Evolutionary conservation across 1,284 basidiomycete genomes (phyloP), one percentile per base, ranked within the genome.

Genomic region (Sphaerobolus stellatus): DNA sequence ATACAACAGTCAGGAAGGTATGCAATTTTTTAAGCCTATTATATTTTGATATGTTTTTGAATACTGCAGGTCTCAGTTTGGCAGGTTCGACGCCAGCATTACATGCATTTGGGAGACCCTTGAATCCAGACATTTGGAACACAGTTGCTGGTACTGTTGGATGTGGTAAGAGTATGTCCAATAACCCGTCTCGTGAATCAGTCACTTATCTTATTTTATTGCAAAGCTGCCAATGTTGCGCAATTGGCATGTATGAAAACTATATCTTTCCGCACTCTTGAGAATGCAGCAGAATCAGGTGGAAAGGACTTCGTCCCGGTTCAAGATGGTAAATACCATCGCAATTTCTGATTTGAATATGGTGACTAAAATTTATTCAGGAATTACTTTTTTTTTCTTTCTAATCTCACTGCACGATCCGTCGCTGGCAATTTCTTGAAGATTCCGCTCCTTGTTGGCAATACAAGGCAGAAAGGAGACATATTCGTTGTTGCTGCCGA

Each of bases 161-260:
- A 18, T 45, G 43, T 22, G 43, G 43, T 20, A 45, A 16, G 14
- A 5, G 43, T 45, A 45, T 20, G 43, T 24, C 25, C 18, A 20
- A 3, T 20, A 4, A 7, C 9, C 18, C 3, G 18, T 11, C 14
- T 44, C 11, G 9, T 18, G 25, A 13, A 16, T 13, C n/a, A 27
- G 5, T 6, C 9, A 45, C 25, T 27, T 5, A 45, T 27, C 25
- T 25, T 5, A 5, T 16, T 20, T 3, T 45, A 27, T 18, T 18
- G 11, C n/a, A 34, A 11, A 34, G 43, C 18, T 24, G 43, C 43
- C 18, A 45, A 18, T 16, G 11, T 24, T 20, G 43, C 18, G n/a
- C 43, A 45, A 45, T 45, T 45, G 5, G 25, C 18, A 18, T 45
- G 43, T 45, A 45, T 45, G 43, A 45, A 45, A 45, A 24, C 18